phyloP scores from a whole-genome alignment of 176 grass and related monocot genomes.

The Saccharum officinarum region DNA sequence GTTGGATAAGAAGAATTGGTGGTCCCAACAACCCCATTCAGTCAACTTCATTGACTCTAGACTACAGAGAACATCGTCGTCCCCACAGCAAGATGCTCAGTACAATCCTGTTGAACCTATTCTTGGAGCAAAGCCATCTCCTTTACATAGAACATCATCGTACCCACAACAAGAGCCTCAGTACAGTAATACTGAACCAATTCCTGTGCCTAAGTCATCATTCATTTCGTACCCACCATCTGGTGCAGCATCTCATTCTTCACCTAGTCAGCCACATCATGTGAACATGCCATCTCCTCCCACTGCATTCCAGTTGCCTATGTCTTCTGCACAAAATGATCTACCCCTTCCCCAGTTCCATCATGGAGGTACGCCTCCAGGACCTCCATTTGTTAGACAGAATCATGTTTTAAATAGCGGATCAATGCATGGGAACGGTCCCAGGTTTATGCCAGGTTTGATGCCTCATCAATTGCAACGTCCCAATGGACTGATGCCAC shows the following conservation, averaged over 20 bases:
- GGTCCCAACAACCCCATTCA: constrained; percentile 48
- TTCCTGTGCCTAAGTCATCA: constrained; percentile 56
- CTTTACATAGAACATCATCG: constrained; percentile 60
- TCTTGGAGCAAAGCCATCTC: constrained; percentile 45
- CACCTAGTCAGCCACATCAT: constrained; percentile 44
- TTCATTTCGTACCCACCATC: constrained; percentile 50
- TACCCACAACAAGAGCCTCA: constrained; percentile 68
- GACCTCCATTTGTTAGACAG: constrained; percentile 47
- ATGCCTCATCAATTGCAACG: constrained; percentile 37
- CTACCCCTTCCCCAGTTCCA: constrained; percentile 29
- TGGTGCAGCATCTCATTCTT: constrained; percentile 41
- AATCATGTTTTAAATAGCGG: constrained; percentile 43
- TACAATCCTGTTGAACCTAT: constrained; percentile 39
- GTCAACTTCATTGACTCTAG: constrained; percentile 34
- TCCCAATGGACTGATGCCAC: constrained; percentile 44
- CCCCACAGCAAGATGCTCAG: constrained; percentile 48
- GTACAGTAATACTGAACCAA: constrained; percentile 57
- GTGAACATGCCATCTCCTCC: constrained; percentile 52
- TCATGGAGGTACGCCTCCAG: constrained; percentile 37
- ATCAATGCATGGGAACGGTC: constrained; percentile 22
- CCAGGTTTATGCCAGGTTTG: constrained; percentile 38
- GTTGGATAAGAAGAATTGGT: constrained; percentile 48
- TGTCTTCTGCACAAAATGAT: constrained; percentile 55
- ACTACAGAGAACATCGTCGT: constrained; percentile 56
- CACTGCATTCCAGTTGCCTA: constrained; percentile 41